These are phyloP conservation scores for Venturia pyrina DNA, from an alignment of 2,329 filamentous ascomycete genomes.

Conservation along the genomic window DNA sequence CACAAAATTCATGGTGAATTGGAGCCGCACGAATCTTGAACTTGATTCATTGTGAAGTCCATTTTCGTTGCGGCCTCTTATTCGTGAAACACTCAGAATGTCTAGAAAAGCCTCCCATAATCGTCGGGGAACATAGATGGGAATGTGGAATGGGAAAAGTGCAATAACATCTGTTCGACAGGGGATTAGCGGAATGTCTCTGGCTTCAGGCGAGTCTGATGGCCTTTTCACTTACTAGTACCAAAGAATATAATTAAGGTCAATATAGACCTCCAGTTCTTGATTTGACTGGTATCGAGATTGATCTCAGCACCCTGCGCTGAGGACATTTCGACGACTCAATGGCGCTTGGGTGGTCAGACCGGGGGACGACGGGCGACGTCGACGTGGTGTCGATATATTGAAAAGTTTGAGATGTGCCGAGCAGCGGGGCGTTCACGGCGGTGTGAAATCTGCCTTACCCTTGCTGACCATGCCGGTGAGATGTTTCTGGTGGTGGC, in stretches of 20 bases:
- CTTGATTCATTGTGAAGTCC: constrained; percentile 21
- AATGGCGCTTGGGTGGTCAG: background rate
- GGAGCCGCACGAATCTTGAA: constrained; percentile 38
- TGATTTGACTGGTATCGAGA: constrained; percentile 47
- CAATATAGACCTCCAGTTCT: constrained; percentile 58
- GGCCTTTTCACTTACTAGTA: constrained; percentile 48
- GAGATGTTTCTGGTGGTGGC: background rate
- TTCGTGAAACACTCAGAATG: constrained; percentile 36
- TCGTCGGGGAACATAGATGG: constrained; percentile 47
- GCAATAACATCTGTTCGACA: constrained; percentile 50
- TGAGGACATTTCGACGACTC: background rate
- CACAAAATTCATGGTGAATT: constrained; percentile 59
- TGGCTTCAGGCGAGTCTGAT: background rate
- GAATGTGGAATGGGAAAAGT: constrained; percentile 58
- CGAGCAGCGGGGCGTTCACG: background rate
- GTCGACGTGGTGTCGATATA: background rate
- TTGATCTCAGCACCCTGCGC: background rate
- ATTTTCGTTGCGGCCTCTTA: constrained; percentile 39
- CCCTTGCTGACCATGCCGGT: background rate
- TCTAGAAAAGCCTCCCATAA: constrained; percentile 38
- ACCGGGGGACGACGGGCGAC: background rate
- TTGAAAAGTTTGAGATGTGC: background rate
- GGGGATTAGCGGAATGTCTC: background rate
- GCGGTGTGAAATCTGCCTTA: background rate
- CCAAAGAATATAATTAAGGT: constrained; percentile 59